Conservation (phyloP, 768 basidiomycete species). For the Agaricus blazei region DNA sequence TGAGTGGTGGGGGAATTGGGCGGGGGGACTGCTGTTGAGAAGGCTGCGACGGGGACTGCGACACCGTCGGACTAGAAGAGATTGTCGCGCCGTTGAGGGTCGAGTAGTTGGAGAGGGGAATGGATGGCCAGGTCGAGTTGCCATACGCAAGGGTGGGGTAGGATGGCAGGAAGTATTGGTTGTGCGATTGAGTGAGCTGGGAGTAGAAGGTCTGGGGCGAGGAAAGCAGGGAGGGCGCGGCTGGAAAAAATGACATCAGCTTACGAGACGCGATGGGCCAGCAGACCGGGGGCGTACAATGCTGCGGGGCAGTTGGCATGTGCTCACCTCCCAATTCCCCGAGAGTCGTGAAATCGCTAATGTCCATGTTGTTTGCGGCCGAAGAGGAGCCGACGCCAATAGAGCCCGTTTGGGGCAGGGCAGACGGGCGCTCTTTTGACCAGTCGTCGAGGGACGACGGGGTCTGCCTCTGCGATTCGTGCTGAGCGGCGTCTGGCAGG, state of each 20-base stretch:
- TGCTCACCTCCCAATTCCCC: constrained; percentile 37
- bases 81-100: constrained; percentile 72
- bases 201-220: constrained; percentile 36
- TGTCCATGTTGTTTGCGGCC: constrained; percentile 27
- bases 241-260: constrained; percentile 11
- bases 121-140: constrained; percentile 26
- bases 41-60: constrained; percentile 18
- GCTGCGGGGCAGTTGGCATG: neutral
- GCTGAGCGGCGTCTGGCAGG: constrained; percentile 28
- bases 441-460: constrained; percentile 34
- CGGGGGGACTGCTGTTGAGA: constrained; percentile 16
- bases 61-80: constrained; percentile 27
- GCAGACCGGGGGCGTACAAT: neutral
- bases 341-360: constrained; percentile 38
- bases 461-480: constrained; percentile 21
- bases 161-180: constrained; percentile 39
- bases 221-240: constrained; percentile 35
- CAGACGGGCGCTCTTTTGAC: constrained; percentile 36
- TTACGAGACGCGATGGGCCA: neutral
- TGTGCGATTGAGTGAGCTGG: constrained; percentile 15
- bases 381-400: constrained; percentile 17
- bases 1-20: constrained; percentile 15
- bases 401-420: constrained; percentile 17
- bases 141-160: constrained; percentile 55
- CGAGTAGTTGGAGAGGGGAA: constrained; percentile 75